These are phyloP conservation scores for Russula compacta DNA, from an alignment of 768 basidiomycete genomes.

Conservation along the genomic window DNA sequence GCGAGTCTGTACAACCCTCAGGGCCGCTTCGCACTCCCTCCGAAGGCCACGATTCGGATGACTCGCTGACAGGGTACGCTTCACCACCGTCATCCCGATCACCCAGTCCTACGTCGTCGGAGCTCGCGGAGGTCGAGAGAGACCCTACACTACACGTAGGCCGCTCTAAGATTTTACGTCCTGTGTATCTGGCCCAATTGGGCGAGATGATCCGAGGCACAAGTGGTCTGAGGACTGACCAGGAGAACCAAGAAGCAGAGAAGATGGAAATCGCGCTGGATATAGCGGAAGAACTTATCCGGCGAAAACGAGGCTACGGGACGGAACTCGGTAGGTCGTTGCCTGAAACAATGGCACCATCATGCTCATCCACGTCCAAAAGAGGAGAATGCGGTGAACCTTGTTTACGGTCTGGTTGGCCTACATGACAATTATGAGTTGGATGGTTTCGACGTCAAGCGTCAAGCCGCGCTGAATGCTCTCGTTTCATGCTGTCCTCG, in stretches of 20 bases:
- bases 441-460: conserved; percentile 62
- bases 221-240: conserved; percentile 39
- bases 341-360: not conserved
- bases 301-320: conserved; percentile 78
- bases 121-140: conserved; percentile 73
- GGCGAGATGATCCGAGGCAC: conserved; percentile 63
- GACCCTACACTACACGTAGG: conserved; percentile 76
- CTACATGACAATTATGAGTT: conserved; percentile 84
- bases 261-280: conserved; percentile 73
- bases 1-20: not conserved
- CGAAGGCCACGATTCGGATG: conserved; percentile 63
- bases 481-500: conserved; percentile 72
- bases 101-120: conserved; percentile 70
- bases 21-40: not conserved
- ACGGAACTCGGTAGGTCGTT: conserved; percentile 68
- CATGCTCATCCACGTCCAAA: not conserved
- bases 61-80: conserved; percentile 71
- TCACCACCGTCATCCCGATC: conserved; percentile 60
- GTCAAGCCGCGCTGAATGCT: conserved; percentile 71
- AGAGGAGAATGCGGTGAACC: conserved; percentile 89
- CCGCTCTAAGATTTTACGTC: conserved; percentile 59
- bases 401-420: conserved; percentile 61
- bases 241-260: conserved; percentile 61
- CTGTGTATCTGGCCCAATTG: conserved; percentile 86
- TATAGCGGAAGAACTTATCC: conserved; percentile 72